Evolutionary conservation across 2,329 filamentous ascomycete genomes (phyloP), one percentile per base, ranked within the genome.

Genomic region (Mycosphaerelloides madeirae): DNA sequence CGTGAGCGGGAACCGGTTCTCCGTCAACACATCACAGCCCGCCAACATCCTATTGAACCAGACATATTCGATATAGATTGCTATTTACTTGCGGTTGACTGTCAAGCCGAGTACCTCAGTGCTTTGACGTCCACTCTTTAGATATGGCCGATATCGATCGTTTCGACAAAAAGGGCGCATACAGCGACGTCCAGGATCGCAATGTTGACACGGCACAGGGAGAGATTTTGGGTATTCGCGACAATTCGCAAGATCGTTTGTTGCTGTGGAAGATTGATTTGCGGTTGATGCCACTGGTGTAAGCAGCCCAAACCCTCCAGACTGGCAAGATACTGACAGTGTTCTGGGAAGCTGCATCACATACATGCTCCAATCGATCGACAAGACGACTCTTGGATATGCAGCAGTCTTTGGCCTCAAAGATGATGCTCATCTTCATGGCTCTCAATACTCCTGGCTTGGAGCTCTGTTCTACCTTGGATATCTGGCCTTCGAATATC

Each of bases 401-500:
- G 70, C 72, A 3, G 70, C 68, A 44, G 68, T 71, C 1, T 75
- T 71, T 51, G 72, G 72, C 0, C 55, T 76, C 8, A 58, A 70
- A 31, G 54, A 69, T 14, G 72, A 68, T 2, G 72, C 71, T 0
- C 60, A 76, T 44, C 61, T 78, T 3, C 48, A 65, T 11, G 52
- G 57, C 36, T 46, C 53, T 33, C 48, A 5, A 34, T 66, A 39
- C 20, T 39, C 37, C 3, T 39, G 37, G 37, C 37, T 39, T 15
- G 37, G 37, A 7, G 22, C 37, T 3, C 25, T 39, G 22, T 39
- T 39, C 37, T 39, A 39, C 18, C 37, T 39, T 9, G 37, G 37
- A 29, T 39, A 39, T 14, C 77, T 78, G 49, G 79, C 80, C 44
- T 76, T 79, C n/a, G 37, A 39, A 18, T 39, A 39, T 31, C 37